phyloP scores from a whole-genome alignment of 139 green algal genomes.

The Auxenochlorella pyrenoidosa region DNA sequence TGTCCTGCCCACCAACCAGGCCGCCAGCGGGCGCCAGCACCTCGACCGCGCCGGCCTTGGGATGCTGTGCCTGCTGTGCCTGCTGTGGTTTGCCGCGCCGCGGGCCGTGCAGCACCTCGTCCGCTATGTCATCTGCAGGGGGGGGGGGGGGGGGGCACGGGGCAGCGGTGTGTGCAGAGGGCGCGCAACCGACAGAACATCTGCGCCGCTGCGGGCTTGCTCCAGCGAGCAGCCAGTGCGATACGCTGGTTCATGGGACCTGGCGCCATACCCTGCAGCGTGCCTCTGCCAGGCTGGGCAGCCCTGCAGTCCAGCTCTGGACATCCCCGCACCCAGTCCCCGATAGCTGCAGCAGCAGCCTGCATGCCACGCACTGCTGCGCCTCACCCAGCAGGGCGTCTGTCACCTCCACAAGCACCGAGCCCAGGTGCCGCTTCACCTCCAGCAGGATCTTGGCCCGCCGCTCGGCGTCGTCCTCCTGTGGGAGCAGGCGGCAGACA shows the following conservation, averaged over 20 bases:
- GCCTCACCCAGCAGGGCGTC: conserved; percentile 67
- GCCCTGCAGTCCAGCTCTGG: too few relatives aligned
- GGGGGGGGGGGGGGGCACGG: background rate
- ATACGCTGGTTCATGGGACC: too few relatives aligned
- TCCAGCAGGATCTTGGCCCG: conserved; percentile 43
- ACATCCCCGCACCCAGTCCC: too few relatives aligned
- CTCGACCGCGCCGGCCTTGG: conserved; percentile 32
- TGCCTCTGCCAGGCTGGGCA: too few relatives aligned
- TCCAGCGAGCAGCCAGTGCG: too few relatives aligned
- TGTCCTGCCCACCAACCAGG: background rate
- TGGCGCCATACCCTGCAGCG: too few relatives aligned
- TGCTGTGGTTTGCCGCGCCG: background rate
- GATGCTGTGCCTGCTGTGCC: conserved; percentile 1
- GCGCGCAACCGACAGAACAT: too few relatives aligned
- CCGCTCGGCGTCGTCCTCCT: conserved; percentile 27
- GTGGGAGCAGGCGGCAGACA: background rate
- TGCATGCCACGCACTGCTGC: too few relatives aligned
- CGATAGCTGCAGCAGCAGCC: too few relatives aligned
- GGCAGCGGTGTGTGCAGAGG: background rate
- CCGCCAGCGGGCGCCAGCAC: conserved; percentile 29
- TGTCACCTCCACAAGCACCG: conserved; percentile 70
- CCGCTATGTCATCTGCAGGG: conserved; percentile 55
- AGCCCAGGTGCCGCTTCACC: conserved; percentile 61
- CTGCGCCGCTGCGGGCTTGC: background rate
- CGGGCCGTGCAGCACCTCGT: conserved; percentile 45